Base-by-base conservation (phyloP, 768 basidiomycete species). In the Pseudohyphozyma bogoriensis region DNA sequence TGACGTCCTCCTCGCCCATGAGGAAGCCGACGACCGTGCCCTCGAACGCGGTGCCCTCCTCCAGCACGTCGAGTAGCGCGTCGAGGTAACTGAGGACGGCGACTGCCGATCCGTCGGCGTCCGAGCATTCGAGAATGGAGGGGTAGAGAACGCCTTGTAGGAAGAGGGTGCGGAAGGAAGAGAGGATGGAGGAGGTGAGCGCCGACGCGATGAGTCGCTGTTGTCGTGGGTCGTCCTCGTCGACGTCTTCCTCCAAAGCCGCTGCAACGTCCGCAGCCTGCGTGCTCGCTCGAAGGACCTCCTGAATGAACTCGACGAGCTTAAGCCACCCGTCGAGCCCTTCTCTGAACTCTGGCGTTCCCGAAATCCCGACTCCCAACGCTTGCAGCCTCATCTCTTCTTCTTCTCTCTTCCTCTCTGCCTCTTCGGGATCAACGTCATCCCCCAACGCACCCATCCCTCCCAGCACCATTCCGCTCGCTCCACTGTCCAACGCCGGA, bases 71-170 rank as follows among this genome's bases (percentile, higher is more conserved):
- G 55, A 90, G 79, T 79, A 89, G 85, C 69, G 89, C 81, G 66
- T 95, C 89, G 64, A 96, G 83, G 71, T 97, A 96, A 20, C 87
- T 89, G 81, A 96, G 83, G 56, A 97, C 91, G 13, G 93, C 91
- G 2, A 95, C 85, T 0, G 91, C 87, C 63, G 90, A 93, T n/a
- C 93, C 93, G 72, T 96, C 93, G 7, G 78, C 71, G 62, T 89
- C 87, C 0, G 91, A 91, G 73, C 89, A 92, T 71, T 96, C 92
- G 51, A 95, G 78, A 53, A 97, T 82, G 13, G 89, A 88, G 0
- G 93, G 88, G 72, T 93, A 93, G 33, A 97, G 76, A 26, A 96
- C 85, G 68, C 90, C 93, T 74, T 92, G 86, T 6, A 97, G 78
- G 76, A 96, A 96, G 57, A 88, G 86, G 24, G 82, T 79, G 37